These are phyloP conservation scores for Agarophyton chilense DNA, from an alignment of 23 red algal species.

Conservation along the genomic window DNA sequence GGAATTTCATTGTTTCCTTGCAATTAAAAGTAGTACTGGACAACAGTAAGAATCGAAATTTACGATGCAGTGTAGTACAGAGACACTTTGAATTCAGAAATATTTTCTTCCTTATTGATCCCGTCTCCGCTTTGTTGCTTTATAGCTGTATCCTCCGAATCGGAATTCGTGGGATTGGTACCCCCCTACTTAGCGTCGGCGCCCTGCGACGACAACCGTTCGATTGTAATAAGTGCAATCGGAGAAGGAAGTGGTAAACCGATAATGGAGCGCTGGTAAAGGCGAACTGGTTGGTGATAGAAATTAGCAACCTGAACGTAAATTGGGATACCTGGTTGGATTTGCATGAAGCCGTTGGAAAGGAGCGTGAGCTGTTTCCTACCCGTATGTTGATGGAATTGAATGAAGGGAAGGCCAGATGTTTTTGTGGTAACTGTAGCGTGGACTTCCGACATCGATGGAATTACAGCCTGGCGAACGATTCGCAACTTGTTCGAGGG, in stretches of 20 bases:
- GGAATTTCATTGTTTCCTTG: no score
- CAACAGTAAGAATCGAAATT: no score
- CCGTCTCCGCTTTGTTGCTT: background rate
- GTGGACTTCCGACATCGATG: constrained; percentile 23
- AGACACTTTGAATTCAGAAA: no score
- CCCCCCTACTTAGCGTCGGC: background rate
- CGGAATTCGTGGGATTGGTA: background rate
- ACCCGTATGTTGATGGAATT: background rate
- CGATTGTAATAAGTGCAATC: background rate
- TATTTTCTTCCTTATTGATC: no score
- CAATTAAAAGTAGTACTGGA: no score
- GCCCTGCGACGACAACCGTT: background rate
- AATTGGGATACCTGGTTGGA: background rate
- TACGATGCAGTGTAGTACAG: no score
- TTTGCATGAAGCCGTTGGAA: constrained; percentile 22
- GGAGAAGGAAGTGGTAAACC: constrained; percentile 1
- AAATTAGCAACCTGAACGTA: background rate
- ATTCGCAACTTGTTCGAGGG: constrained; percentile 30
- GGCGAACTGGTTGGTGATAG: background rate
- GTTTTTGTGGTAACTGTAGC: constrained; percentile 5
- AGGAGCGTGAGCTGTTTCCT: background rate
- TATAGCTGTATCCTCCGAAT: background rate
- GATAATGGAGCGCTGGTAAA: background rate
- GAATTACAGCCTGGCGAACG: background rate
- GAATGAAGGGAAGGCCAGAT: background rate